A percentile compares a stretch with the other conserved stretches of the same genome.
Conservation (phyloP, 768 basidiomycete species). For the Suillus placidus region DNA sequence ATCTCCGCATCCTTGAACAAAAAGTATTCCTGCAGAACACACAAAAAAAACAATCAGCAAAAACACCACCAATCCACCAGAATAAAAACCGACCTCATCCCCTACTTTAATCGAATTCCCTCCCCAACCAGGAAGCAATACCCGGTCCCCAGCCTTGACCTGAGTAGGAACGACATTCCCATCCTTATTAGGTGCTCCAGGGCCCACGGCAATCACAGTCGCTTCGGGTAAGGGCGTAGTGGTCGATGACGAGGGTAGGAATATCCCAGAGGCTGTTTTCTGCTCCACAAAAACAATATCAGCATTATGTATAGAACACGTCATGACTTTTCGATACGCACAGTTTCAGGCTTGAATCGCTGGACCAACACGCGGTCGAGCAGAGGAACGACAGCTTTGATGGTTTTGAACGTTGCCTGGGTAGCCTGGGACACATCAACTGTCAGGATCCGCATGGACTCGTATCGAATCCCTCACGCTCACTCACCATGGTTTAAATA, state of each 20-base stretch:
- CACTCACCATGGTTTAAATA: slow-evolving; percentile 31
- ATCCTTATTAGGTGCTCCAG: slow-evolving; percentile 89
- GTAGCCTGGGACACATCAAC: slow-evolving; percentile 52
- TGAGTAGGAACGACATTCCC: slow-evolving; percentile 72
- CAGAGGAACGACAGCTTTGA: slow-evolving; percentile 87
- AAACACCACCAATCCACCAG: neutral
- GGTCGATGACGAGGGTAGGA: slow-evolving; percentile 91
- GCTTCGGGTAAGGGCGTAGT: slow-evolving; percentile 91
- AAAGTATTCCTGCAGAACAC: slow-evolving; percentile 75
- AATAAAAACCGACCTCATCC: slow-evolving; percentile 73
- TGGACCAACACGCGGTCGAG: slow-evolving; percentile 97
- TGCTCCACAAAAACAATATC: slow-evolving; percentile 31
- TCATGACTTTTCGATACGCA: slow-evolving; percentile 42
- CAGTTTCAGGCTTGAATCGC: slow-evolving; percentile 95
- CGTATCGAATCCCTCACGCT: neutral
- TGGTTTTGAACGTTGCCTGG: slow-evolving; percentile 94
- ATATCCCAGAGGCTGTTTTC: slow-evolving; percentile 98
- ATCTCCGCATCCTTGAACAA: slow-evolving; percentile 95
- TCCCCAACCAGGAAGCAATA: slow-evolving; percentile 95
- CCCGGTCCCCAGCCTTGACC: slow-evolving; percentile 89
- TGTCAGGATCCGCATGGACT: neutral
- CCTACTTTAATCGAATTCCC: slow-evolving; percentile 95
- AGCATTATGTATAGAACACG: neutral
- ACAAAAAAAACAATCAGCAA: neutral
- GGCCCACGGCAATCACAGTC: slow-evolving; percentile 93